Conservation (phyloP, 345 rosid species). For the Euclidium syriacum region DNA sequence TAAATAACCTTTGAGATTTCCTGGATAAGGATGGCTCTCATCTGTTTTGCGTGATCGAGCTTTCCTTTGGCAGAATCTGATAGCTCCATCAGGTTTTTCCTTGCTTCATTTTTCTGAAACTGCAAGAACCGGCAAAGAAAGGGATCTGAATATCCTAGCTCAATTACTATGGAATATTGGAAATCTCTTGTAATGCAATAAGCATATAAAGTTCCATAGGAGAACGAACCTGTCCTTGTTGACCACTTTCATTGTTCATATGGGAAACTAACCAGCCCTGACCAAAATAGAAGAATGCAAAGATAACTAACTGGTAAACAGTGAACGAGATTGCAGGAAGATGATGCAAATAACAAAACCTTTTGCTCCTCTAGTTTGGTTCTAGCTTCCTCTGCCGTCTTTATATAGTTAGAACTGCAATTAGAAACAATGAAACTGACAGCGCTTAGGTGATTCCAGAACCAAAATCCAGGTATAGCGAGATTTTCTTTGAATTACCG, state of each 20-base stretch:
- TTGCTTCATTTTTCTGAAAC: slow-evolving; percentile 33
- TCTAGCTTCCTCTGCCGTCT: slow-evolving; percentile 41
- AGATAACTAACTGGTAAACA: not conserved
- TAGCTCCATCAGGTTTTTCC: slow-evolving; percentile 28
- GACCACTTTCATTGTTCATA: slow-evolving; percentile 19
- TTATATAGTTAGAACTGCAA: slow-evolving; percentile 48
- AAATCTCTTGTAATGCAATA: not conserved
- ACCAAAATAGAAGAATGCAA: slow-evolving; percentile 5
- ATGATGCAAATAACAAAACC: slow-evolving; percentile 32
- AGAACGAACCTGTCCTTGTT: slow-evolving; percentile 33
- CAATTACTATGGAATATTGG: not conserved
- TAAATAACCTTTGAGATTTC: slow-evolving; percentile 54
- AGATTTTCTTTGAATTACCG: slow-evolving; percentile 41
- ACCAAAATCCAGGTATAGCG: slow-evolving; percentile 8
- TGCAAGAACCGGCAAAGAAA: slow-evolving; percentile 5
- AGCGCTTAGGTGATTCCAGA: not conserved
- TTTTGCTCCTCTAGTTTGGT: slow-evolving; percentile 52
- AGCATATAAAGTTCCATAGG: not conserved
- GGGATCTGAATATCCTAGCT: not conserved
- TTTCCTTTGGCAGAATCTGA: slow-evolving; percentile 48
- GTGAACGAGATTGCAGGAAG: not conserved
- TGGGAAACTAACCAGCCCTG: slow-evolving; percentile 55
- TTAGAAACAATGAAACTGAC: not conserved
- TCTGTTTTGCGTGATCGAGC: slow-evolving; percentile 40
- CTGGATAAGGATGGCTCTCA: slow-evolving; percentile 36